Conservation (phyloP, 2,329 filamentous ascomycete species). For the Aureobasidium sp. region DNA sequence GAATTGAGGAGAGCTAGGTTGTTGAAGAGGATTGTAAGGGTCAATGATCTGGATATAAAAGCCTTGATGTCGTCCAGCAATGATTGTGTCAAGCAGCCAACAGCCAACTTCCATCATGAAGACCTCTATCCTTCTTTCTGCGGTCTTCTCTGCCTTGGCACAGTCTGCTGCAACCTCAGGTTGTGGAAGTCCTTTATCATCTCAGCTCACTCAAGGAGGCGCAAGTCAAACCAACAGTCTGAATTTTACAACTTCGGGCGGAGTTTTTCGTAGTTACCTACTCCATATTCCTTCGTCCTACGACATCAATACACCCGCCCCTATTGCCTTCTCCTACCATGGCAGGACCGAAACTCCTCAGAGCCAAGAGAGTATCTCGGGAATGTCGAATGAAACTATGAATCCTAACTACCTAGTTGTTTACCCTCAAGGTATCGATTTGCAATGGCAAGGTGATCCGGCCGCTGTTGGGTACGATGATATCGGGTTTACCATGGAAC, state of each 20-base stretch:
- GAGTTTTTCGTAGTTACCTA: constrained; percentile 29
- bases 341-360: constrained; percentile 34
- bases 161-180: constrained; percentile 18
- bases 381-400: constrained; percentile 40
- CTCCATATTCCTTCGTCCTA: constrained; percentile 37
- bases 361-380: constrained; percentile 37
- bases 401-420: constrained; percentile 40
- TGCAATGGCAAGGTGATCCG: constrained; percentile 39
- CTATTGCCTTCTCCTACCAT: constrained; percentile 45
- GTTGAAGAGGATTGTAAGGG: not conserved
- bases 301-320: constrained; percentile 29
- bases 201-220: constrained; percentile 20
- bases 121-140: not conserved
- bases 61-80: not conserved
- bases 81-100: not conserved
- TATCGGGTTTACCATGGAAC: constrained; percentile 36
- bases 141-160: not conserved
- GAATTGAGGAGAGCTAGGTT: not conserved
- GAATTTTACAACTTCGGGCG: constrained; percentile 19
- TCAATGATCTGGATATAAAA: not conserved
- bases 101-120: not conserved
- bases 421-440: constrained; percentile 36
- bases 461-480: constrained; percentile 36
- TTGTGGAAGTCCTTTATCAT: constrained; percentile 20
- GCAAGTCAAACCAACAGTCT: constrained; percentile 20